Base-by-base conservation (phyloP, 192 early-diverging fungal species). In the Jimgerdemannia lactiflua region DNA sequence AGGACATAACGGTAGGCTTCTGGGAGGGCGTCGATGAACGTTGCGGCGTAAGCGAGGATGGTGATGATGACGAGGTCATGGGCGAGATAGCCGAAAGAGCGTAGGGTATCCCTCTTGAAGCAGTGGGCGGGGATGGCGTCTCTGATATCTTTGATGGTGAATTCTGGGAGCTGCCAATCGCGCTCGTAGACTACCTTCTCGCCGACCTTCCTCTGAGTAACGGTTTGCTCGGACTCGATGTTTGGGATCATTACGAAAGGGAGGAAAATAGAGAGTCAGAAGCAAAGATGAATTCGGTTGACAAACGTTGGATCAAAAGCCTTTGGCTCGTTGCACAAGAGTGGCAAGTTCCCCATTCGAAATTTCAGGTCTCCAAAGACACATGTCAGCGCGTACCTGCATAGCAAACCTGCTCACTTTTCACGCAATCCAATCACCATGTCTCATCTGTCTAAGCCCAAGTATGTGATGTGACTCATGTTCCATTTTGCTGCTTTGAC, bases 81-180 rank as follows among this genome's bases (percentile, higher is more conserved):
- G 43, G 86, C 77, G 4, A 97, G 88, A 86, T 96, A 94, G 74
- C 81, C 82, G 80, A 96, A 91, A 41, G 94, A 95, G 54, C 85
- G 82, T 64, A 96, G 80, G 3, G 93, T 91, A 74, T 91, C 88
- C 76, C 96, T 91, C 82, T 96, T 86, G 78, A 97, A 99, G 87
- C 94, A 97, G 79, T 97, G 95, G 66, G 93, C 91, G 42, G 97
- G 97, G 18, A 99, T 89, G 76, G 87, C 86, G 75, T 94, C 93
- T 72, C 95, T 92, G 76, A 98, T 88, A 80, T 97, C 92, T 87
- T 97, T 97, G 83, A 98, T 87, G 59, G 93, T 94, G 77, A 97
- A 94, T 42, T 84, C 83, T 7, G 93, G 92, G 4, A 91, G 85
- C 71, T 86, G 68, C 80, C 84, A 90, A 72, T 83, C 79, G 43